Evolutionary conservation across 495 filamentous ascomycete genomes (phyloP).

Genomic region (Neurospora hispaniola): DNA sequence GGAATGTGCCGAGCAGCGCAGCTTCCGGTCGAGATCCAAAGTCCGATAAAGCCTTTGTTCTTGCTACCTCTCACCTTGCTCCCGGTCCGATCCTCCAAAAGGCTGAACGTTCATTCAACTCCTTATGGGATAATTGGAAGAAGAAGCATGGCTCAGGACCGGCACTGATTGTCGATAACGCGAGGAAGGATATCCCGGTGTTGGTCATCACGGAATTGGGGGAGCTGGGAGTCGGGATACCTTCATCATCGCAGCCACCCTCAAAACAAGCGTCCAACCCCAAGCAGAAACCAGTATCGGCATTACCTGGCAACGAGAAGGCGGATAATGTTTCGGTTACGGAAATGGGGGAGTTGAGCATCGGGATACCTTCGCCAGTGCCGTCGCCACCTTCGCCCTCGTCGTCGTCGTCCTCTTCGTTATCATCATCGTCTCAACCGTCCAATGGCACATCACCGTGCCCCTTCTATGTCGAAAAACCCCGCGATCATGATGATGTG

Average conservation of each 20-base stretch:
- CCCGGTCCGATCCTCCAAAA: not conserved
- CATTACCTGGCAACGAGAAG: slow-evolving; percentile 4
- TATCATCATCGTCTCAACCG: not conserved
- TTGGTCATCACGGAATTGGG: slow-evolving; percentile 5
- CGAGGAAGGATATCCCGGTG: not conserved
- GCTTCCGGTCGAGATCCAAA: not conserved
- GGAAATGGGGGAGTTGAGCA: slow-evolving; percentile 8
- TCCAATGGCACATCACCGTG: not conserved
- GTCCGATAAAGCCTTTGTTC: not conserved
- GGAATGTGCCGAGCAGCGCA: not conserved
- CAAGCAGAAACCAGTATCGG: slow-evolving; percentile 1
- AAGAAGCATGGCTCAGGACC: not conserved
- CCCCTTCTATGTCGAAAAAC: slow-evolving; percentile 1
- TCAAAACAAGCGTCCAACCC: not conserved
- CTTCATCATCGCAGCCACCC: not conserved
- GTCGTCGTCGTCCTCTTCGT: not conserved
- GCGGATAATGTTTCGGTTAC: not conserved
- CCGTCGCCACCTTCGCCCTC: not conserved
- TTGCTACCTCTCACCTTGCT: not conserved
- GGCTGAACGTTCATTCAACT: not conserved
- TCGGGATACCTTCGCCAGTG: slow-evolving; percentile 1
- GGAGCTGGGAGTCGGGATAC: slow-evolving; percentile 7
- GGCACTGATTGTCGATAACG: not conserved
- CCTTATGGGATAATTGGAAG: not conserved
- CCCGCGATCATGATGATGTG: slow-evolving; percentile 31